phyloP scores from a whole-genome alignment of 1,284 basidiomycete species.

The Cryptococcus floricola region DNA sequence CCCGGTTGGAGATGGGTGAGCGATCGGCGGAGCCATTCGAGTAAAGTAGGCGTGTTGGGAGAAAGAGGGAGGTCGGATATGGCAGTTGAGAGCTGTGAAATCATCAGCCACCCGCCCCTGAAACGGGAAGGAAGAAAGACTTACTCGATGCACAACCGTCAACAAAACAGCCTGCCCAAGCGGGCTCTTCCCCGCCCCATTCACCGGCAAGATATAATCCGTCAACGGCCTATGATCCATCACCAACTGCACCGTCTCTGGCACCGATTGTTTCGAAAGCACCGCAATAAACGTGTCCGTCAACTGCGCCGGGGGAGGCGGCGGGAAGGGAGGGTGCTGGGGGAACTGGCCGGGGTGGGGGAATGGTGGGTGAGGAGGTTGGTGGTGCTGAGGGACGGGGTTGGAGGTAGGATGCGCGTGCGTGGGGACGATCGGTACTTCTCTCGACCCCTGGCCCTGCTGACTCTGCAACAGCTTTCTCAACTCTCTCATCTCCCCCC shows the following conservation, averaged over 20 bases:
- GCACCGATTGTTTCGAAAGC: conserved; percentile 14
- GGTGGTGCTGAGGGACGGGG: background rate
- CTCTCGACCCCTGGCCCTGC: too few relatives aligned
- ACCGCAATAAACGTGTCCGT: conserved; percentile 34
- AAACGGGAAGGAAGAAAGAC: background rate
- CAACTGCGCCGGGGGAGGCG: conserved; percentile 14
- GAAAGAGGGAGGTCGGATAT: too few relatives aligned
- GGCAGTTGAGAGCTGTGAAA: too few relatives aligned
- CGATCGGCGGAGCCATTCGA: too few relatives aligned
- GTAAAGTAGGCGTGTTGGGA: too few relatives aligned
- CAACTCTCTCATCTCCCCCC: conserved; percentile 6
- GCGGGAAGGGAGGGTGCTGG: background rate
- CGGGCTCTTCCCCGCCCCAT: conserved; percentile 14
- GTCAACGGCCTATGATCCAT: conserved; percentile 18
- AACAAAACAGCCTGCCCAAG: conserved; percentile 35
- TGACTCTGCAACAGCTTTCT: conserved; percentile 5
- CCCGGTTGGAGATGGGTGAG: too few relatives aligned
- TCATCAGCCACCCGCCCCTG: too few relatives aligned
- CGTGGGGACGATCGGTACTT: too few relatives aligned
- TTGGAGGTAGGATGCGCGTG: background rate
- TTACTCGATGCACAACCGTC: conserved; percentile 37
- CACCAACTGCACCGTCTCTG: conserved; percentile 25
- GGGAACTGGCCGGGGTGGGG: conserved; percentile 4
- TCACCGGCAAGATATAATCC: conserved; percentile 19
- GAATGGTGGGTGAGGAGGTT: background rate